Evolutionary conservation across 1,284 basidiomycete genomes (phyloP).

Genomic region (Testicularia cyperi): DNA sequence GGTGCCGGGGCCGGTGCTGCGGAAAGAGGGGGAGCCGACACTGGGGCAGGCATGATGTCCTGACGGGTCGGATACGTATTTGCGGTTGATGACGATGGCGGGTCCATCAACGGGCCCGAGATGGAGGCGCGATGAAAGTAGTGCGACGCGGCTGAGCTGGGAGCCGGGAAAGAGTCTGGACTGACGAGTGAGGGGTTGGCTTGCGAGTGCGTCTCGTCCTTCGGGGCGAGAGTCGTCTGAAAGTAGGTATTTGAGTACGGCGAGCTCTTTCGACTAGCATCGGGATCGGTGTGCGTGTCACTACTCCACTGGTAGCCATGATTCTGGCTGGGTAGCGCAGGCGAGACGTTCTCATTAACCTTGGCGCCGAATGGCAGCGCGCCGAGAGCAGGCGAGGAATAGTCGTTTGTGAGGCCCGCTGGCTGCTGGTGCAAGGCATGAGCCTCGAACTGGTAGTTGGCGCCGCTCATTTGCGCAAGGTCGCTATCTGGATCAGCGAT

Average conservation of each 20-base stretch:
- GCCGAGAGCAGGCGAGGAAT: too few relatives aligned
- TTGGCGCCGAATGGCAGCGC: too few relatives aligned
- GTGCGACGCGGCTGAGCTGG: constrained; percentile 14
- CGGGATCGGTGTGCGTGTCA: not conserved
- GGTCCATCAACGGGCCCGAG: constrained; percentile 41
- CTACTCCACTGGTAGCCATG: not conserved
- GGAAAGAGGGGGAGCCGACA: too few relatives aligned
- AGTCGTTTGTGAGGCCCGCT: too few relatives aligned
- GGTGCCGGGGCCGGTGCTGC: constrained; percentile 21
- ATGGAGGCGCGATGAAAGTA: constrained; percentile 44
- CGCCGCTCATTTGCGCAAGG: not conserved
- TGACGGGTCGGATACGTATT: too few relatives aligned
- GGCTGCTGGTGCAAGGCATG: not conserved
- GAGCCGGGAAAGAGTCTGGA: too few relatives aligned
- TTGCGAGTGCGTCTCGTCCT: not conserved
- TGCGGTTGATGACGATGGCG: constrained; percentile 10
- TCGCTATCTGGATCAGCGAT: not conserved
- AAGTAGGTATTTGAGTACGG: not conserved
- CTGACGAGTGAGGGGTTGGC: not conserved
- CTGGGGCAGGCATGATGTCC: too few relatives aligned
- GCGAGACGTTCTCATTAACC: too few relatives aligned
- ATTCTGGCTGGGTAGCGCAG: not conserved
- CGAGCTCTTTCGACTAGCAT: not conserved
- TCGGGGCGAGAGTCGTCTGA: not conserved
- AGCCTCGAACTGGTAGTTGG: not conserved